phyloP scores from a whole-genome alignment of 768 basidiomycete species.

The Boletus patriciae region DNA sequence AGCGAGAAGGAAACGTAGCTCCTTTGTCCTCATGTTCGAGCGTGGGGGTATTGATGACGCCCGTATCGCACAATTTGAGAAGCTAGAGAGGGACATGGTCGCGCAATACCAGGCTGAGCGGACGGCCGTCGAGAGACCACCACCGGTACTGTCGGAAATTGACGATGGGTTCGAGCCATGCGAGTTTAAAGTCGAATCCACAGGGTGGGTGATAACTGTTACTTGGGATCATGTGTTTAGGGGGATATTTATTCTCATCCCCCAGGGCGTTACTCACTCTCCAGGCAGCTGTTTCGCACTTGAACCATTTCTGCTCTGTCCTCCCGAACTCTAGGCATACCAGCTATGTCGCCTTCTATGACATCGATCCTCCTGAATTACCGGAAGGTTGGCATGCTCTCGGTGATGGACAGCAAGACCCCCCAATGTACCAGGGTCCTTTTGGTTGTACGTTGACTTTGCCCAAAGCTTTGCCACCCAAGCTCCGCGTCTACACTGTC shows the following conservation, averaged over 20 bases:
- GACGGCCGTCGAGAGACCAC: constrained; percentile 9
- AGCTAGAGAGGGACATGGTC: constrained; percentile 60
- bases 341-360: constrained; percentile 56
- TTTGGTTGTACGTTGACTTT: constrained; percentile 50
- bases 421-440: constrained; percentile 48
- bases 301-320: constrained; percentile 73
- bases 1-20: constrained; percentile 65
- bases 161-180: constrained; percentile 36
- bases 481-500: constrained; percentile 53
- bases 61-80: constrained; percentile 55
- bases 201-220: constrained; percentile 50
- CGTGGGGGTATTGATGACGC: constrained; percentile 40
- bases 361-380: constrained; percentile 65
- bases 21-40: constrained; percentile 72
- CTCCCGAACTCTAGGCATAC: constrained; percentile 55
- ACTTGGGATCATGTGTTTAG: not conserved
- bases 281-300: constrained; percentile 64
- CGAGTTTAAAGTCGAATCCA: constrained; percentile 52
- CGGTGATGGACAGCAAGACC: constrained; percentile 22
- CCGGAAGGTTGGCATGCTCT: constrained; percentile 60
- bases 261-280: constrained; percentile 70
- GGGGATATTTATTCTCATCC: not conserved
- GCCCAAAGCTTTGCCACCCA: constrained; percentile 37
- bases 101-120: constrained; percentile 50
- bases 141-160: constrained; percentile 14